Base-by-base conservation (phyloP, 306 rosid species). In the Cucurbita pepo region DNA sequence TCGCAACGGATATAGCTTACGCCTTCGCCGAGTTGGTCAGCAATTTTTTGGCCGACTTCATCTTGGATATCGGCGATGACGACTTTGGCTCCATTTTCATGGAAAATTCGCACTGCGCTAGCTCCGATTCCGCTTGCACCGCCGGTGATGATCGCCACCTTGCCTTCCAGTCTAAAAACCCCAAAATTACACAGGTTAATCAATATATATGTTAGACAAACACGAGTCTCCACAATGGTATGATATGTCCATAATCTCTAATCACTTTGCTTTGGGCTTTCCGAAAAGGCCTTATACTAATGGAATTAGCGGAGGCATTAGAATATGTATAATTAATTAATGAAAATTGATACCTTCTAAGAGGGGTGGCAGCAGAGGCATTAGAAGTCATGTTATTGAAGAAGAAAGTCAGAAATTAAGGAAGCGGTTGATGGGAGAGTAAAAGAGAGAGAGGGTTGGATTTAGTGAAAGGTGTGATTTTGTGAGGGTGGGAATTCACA, bases 41-140 rank as follows among this genome's bases (percentile, higher is more conserved):
- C 81, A 6, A 81, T 45, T 36, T 64, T 70, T 37, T 69, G 75
- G 47, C 84, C 84, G n/a, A 14, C 40, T 34, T 61, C 78, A 25
- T 81, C 84, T 47, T 81, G 84, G 57, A 81, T 74, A 25, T 81
- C 84, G 11, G 76, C 84, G n/a, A 81, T 52, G 38, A 77, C 44
- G 8, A 81, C 77, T 72, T 77, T 77, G 21, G 84, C 79, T 18
- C 81, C 81, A 14, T 81, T 67, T 36, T 81, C 73, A 10, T 60
- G 79, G 78, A 81, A 81, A 16, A 74, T 16, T 5, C 21, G 64
- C 13, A 77, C 84, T 8, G 84, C 56, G 43, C 81, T 67, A 54
- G 78, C 81, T 45, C 84, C 81, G 13, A 81, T 77, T 34, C 84
- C 84, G 57, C 84, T 77, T 51, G 81, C 84, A 1, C 84, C 84